Base-by-base conservation (phyloP, 2,329 filamentous ascomycete species). In the Byssoonygena ceratinophila region DNA sequence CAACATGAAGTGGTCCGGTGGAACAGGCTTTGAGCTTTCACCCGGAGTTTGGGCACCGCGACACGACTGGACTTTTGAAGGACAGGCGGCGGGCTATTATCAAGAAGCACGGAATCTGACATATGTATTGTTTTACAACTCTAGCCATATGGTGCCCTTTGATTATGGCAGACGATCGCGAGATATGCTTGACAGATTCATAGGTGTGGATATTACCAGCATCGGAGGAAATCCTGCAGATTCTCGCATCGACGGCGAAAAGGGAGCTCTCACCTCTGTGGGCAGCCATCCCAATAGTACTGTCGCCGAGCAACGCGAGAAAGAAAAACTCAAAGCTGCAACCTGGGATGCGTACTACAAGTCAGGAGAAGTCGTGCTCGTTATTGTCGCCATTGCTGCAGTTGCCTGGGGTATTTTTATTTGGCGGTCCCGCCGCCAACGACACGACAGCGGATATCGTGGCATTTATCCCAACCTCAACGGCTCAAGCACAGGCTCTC, bases 121-220 rank as follows among this genome's bases (percentile, higher is more conserved):
- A 0, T 98, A 98, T 65, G 83, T 98, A 29, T 76, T 94, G 37
- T 95, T 97, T 71, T 87, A 94, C 74, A 94, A 98, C 68, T 83
- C 88, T 14, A 94, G 87, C 46, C 92, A 98, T 69, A 98, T 98
- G 92, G 92, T 98, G 1, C 94, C 92, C 0, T 97, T 92, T 64
- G 91, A 98, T 68, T 86, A 85, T 61, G 84, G 91, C 1, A 82
- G 88, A 45, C 84, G 89, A 55, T 85, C 83, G 18, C 81, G 91
- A 56, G 92, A 97, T 67, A 98, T 98, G 92, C 81, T 98, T 14
- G 91, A 98, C 69, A 85, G 92, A 37, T 95, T 98, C 71, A 88
- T 97, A 78, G 81, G 82, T 46, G 87, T 98, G 37, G 89, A 97
- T 64, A 94, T 97, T 59, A 85, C 81, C 60, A 84, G 80, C 63